Evolutionary conservation across 345 rosid species (phyloP), one percentile per base, ranked within the genome.

Genomic region (Trapa bicornis): DNA sequence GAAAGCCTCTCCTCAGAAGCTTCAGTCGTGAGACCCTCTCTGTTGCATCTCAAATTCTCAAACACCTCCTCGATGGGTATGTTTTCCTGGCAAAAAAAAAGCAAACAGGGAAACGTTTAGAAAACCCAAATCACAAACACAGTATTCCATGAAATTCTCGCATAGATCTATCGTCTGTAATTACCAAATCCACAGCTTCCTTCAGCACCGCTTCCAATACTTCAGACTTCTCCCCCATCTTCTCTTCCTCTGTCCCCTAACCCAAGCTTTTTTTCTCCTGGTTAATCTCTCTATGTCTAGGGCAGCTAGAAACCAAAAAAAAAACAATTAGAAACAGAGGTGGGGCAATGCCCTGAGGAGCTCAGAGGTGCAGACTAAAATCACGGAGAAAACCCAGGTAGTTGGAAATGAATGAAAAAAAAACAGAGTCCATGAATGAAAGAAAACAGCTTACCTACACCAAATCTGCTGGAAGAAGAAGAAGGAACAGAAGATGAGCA

Each of bases 161-260:
- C 63, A 64, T 79, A 83, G 95, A 89, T 94, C 96, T 47, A 37
- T 29, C 63, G 9, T 32, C 22, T 11, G 12, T 45, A 45, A 6
- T 83, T 91, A 94, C 99, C 97, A 94, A 84, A 84, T 94, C 99
- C 82, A 94, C 99, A 56, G 89, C 77, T 85, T 94, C 97, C 82
- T 94, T 94, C 84, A 91, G 74, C n/a, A 91, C 96, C 47, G 92
- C 97, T 64, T 94, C 96, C 82, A 94, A 80, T 70, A 84, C 89
- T 76, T 93, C 99, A 70, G 75, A 78, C 74, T 88, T 86, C 36
- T 85, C 48, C 3, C 48, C 95, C 58, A 74, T 91, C 97, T 82
- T 82, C 70, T 66, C 48, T 45, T 45, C 48, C 11, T 45, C 48
- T 11, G 8, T 45, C 48, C 48, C 1, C 48, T 45, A 45, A 7